These are phyloP conservation scores for Collybiopsis confluens DNA, from an alignment of 768 basidiomycete genomes.

Conservation along the genomic window DNA sequence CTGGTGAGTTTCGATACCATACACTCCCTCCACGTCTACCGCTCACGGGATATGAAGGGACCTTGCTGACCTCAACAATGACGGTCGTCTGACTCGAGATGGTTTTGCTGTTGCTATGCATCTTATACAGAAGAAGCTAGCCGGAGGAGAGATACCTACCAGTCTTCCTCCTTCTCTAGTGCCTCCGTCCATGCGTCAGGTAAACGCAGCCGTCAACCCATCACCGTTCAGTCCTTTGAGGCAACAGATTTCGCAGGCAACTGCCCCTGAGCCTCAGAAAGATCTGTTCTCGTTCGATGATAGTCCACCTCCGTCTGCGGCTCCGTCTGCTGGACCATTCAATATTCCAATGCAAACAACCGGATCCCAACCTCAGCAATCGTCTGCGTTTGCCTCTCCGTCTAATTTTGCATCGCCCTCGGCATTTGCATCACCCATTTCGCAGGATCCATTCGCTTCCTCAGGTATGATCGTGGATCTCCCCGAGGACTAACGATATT, in stretches of 20 bases:
- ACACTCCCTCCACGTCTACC: background rate
- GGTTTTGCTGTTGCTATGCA: conserved; percentile 96
- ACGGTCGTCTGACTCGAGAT: conserved; percentile 82
- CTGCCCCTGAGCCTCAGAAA: conserved; percentile 32
- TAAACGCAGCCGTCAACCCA: conserved; percentile 23
- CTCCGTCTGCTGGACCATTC: conserved; percentile 34
- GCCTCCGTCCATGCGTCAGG: conserved; percentile 73
- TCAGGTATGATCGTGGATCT: conserved; percentile 13
- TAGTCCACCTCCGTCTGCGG: conserved; percentile 39
- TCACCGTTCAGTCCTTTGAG: conserved; percentile 43
- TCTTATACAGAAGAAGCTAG: conserved; percentile 82
- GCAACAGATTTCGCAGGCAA: conserved; percentile 22
- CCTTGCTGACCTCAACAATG: conserved; percentile 82
- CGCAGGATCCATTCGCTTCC: conserved; percentile 50
- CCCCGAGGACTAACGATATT: background rate
- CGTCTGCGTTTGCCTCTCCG: conserved; percentile 15
- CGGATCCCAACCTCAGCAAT: conserved; percentile 24
- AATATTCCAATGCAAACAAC: conserved; percentile 20
- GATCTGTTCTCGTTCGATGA: conserved; percentile 55
- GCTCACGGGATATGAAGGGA: conserved; percentile 57
- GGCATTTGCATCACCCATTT: conserved; percentile 17
- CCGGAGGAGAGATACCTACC: conserved; percentile 71
- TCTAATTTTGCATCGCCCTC: conserved; percentile 17
- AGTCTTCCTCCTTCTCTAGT: conserved; percentile 69
- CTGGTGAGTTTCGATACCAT: conserved; percentile 57